phyloP scores from a whole-genome alignment of 352 stramenopile species.

The Phytophthora kernoviae region DNA sequence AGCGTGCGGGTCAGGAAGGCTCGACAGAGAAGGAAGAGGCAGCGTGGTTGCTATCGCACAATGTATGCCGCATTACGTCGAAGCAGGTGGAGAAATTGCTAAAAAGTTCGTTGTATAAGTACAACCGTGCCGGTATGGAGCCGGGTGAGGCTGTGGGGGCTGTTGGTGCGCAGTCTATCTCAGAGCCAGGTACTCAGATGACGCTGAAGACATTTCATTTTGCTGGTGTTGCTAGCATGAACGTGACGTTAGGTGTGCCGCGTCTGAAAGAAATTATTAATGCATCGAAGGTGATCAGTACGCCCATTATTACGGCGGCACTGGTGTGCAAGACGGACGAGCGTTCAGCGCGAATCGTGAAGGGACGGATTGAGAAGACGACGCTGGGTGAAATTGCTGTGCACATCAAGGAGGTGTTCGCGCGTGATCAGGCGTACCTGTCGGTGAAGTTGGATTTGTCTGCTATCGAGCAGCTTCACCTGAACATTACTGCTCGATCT shows the following conservation, averaged over 20 bases:
- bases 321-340: conserved; percentile 97
- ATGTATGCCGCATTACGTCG: conserved; percentile 91
- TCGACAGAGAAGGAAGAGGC: conserved; percentile 73
- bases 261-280: conserved; percentile 98
- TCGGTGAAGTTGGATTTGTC: conserved; percentile 97
- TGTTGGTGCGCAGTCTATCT: conserved; percentile 97
- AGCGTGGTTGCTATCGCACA: conserved; percentile 86
- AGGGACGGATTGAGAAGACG: conserved; percentile 99
- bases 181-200: conserved; percentile 96
- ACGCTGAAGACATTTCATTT: conserved; percentile 99
- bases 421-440: conserved; percentile 93
- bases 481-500: conserved; percentile 93
- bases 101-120: conserved; percentile 82
- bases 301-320: conserved; percentile 99
- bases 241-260: conserved; percentile 99
- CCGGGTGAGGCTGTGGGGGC: conserved; percentile 97
- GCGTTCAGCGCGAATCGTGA: conserved; percentile 97
- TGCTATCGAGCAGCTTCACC: conserved; percentile 96
- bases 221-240: conserved; percentile 99
- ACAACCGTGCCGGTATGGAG: conserved; percentile 89
- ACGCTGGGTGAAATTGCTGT: conserved; percentile 95
- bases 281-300: conserved; percentile 97
- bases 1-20: conserved; percentile 52
- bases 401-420: conserved; percentile 99
- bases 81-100: conserved; percentile 81